phyloP scores from a whole-genome alignment of 2,329 filamentous ascomycete species.

The Cytospora schulzeri region DNA sequence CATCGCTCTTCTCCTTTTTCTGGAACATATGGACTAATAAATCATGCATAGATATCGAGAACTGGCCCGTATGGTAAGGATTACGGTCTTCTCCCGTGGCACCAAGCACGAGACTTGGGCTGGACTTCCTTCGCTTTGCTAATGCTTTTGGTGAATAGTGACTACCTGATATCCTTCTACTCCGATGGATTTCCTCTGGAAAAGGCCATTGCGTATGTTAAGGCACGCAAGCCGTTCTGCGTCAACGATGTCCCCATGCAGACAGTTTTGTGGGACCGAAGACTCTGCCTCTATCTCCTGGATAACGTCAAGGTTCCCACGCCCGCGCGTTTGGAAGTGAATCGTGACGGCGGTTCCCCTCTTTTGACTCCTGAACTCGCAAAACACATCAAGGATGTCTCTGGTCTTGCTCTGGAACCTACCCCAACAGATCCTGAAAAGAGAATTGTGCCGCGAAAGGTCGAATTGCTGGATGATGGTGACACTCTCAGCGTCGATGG shows the following conservation, averaged over 20 bases:
- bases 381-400: slow-evolving; percentile 77
- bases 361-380: slow-evolving; percentile 78
- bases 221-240: slow-evolving; percentile 90
- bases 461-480: slow-evolving; percentile 87
- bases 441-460: slow-evolving; percentile 61
- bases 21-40: slow-evolving; percentile 25
- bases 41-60: slow-evolving; percentile 69
- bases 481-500: slow-evolving; percentile 90
- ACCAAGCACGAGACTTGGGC: background rate
- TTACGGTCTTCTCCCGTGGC: background rate
- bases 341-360: slow-evolving; percentile 84
- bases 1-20: background rate
- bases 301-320: slow-evolving; percentile 90
- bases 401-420: slow-evolving; percentile 74
- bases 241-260: slow-evolving; percentile 99
- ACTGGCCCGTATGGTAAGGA: slow-evolving; percentile 84
- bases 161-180: slow-evolving; percentile 98
- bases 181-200: slow-evolving; percentile 96
- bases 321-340: slow-evolving; percentile 86
- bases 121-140: slow-evolving; percentile 26
- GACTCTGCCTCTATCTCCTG: slow-evolving; percentile 83
- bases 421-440: slow-evolving; percentile 65
- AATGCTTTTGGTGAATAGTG: slow-evolving; percentile 47
- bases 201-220: slow-evolving; percentile 94
- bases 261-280: slow-evolving; percentile 92